Evolutionary conservation across 1,284 basidiomycete genomes (phyloP).

Genomic region (Schizophyllum commune): DNA sequence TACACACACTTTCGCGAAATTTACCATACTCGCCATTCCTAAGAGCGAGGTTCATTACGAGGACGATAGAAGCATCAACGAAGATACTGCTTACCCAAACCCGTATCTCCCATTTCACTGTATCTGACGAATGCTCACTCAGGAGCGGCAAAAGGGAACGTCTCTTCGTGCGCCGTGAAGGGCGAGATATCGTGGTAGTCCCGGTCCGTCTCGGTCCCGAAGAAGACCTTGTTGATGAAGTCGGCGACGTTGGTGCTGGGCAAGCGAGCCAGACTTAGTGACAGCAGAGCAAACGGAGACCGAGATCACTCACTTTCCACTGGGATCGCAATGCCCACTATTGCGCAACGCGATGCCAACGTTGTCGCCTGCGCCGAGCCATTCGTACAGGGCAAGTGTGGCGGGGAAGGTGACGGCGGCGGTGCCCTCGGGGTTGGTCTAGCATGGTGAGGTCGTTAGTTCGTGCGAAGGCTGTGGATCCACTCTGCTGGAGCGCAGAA

Average conservation of each 20-base stretch:
- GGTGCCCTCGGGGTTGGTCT: constrained; percentile 8
- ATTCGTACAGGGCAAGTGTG: constrained; percentile 15
- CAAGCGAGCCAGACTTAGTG: too few relatives aligned
- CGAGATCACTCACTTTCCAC: constrained; percentile 20
- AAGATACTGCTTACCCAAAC: too few relatives aligned
- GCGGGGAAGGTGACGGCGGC: constrained; percentile 17
- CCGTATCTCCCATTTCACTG: too few relatives aligned
- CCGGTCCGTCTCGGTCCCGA: constrained; percentile 10
- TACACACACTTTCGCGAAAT: too few relatives aligned
- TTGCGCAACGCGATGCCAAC: constrained; percentile 17
- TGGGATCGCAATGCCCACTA: constrained; percentile 17
- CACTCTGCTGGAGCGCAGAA: too few relatives aligned
- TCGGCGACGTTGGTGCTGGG: constrained; percentile 8
- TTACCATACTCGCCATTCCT: too few relatives aligned
- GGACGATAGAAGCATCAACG: too few relatives aligned
- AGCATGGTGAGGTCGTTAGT: not conserved
- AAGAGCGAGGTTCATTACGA: too few relatives aligned
- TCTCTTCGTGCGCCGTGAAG: not conserved
- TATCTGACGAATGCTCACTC: too few relatives aligned
- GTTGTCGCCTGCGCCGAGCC: constrained; percentile 15
- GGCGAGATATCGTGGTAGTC: constrained; percentile 6
- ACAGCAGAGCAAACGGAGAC: too few relatives aligned
- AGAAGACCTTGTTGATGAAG: constrained; percentile 14
- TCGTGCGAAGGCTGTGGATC: not conserved
- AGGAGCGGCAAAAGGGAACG: not conserved